phyloP scores from a whole-genome alignment of 2,329 filamentous ascomycete genomes.

The Akanthomyces uredinophilus region DNA sequence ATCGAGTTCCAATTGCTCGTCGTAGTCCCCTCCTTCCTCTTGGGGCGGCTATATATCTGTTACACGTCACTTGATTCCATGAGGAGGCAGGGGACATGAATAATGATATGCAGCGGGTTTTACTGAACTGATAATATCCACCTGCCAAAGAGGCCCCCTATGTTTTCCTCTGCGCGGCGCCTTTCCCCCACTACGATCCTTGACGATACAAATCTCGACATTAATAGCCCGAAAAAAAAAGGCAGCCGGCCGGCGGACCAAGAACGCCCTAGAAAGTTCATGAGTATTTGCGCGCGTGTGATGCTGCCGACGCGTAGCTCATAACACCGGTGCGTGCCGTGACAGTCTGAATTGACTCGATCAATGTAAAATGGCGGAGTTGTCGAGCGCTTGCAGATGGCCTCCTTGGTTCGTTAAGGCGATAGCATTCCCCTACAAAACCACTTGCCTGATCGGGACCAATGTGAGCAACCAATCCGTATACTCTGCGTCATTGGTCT shows the following conservation, averaged over 20 bases:
- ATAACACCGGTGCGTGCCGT: not conserved
- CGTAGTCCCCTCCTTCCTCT: not conserved
- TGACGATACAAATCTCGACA: not conserved
- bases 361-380: not conserved
- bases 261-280: not conserved
- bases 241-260: not conserved
- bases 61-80: not conserved
- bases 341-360: not conserved
- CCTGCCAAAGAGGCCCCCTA: not conserved
- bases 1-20: not conserved
- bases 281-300: not conserved
- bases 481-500: not conserved
- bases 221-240: not conserved
- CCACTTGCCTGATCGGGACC: not conserved
- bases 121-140: slow-evolving; percentile 2
- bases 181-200: not conserved
- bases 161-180: not conserved
- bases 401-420: not conserved
- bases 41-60: not conserved
- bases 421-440: not conserved
- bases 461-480: not conserved
- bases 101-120: not conserved
- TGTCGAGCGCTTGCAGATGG: not conserved
- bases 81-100: not conserved
- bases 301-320: not conserved